Conservation (phyloP, 23 red algal species). For the Gracilaria vermiculophylla region DNA sequence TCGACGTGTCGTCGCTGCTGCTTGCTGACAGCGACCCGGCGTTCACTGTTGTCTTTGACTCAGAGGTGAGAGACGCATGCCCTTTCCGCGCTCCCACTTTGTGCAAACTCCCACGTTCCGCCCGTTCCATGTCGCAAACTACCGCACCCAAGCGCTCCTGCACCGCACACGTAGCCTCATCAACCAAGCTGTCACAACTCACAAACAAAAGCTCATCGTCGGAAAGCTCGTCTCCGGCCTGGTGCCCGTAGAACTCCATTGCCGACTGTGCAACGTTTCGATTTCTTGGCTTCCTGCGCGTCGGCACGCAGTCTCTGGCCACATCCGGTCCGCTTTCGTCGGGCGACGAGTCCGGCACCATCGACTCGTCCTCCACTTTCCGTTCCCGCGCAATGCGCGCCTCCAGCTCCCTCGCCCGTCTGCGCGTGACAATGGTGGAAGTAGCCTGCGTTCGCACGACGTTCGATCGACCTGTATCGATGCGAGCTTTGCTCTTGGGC, state of each 20-base stretch:
- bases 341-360: not conserved
- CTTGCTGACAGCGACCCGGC: not conserved
- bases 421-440: not conserved
- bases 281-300: not conserved
- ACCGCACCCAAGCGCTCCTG: constrained; percentile 16
- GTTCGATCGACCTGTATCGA: not conserved
- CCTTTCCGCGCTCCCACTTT: not conserved
- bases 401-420: not conserved
- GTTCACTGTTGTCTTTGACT: not conserved
- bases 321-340: not conserved
- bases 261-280: constrained; percentile 37
- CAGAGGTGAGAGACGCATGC: not conserved
- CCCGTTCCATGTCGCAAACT: not conserved
- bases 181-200: constrained; percentile 33
- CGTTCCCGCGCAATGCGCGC: not conserved
- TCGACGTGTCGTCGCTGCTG: not conserved
- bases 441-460: not conserved
- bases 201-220: constrained; percentile 56
- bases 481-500: not conserved
- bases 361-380: not conserved
- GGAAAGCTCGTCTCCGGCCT: constrained; percentile 25
- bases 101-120: not conserved
- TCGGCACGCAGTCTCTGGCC: not conserved
- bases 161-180: constrained; percentile 25
- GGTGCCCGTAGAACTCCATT: constrained; percentile 39